phyloP scores from a whole-genome alignment of 805 yeast species.

The Diddensiella transvaalensis region DNA sequence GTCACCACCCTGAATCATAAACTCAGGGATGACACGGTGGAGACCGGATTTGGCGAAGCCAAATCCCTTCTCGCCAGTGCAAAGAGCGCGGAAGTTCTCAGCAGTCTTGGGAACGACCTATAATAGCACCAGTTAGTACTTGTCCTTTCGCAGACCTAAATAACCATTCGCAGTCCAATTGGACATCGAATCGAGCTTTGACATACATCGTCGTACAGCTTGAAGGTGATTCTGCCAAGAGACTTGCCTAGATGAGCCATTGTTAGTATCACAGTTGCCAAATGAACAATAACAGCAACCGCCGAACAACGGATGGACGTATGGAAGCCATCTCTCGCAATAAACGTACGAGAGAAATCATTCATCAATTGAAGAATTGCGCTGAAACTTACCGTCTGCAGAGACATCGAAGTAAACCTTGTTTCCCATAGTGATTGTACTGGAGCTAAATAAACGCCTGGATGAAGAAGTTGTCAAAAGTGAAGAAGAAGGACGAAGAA shows the following conservation, averaged over 20 bases:
- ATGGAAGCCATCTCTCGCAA: background rate
- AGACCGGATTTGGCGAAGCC: conserved; percentile 83
- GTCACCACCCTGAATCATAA: conserved; percentile 97
- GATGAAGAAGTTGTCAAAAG: conserved; percentile 10
- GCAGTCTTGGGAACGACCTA: conserved; percentile 81
- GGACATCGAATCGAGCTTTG: background rate
- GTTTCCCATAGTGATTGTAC: conserved; percentile 32
- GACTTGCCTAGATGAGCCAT: conserved; percentile 45
- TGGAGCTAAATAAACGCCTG: conserved; percentile 15
- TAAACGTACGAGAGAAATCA: background rate
- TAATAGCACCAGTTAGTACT: conserved; percentile 7
- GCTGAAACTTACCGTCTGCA: conserved; percentile 48
- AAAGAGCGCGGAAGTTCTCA: conserved; percentile 91
- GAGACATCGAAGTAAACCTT: conserved; percentile 78
- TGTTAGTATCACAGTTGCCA: background rate
- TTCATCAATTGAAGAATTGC: background rate
- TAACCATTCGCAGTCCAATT: no score
- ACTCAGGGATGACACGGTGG: conserved; percentile 96
- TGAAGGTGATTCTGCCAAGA: conserved; percentile 81
- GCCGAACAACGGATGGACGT: background rate
- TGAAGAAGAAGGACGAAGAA: conserved; percentile 44
- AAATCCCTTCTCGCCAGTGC: conserved; percentile 92
- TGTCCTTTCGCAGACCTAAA: background rate
- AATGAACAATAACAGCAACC: background rate
- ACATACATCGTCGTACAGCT: conserved; percentile 74